Percentiles rank a stretch among this genome's conserved stretches.
These are phyloP conservation scores for Aspergillus avenaceus DNA, from an alignment of 495 filamentous ascomycete genomes.

Conservation along the genomic window DNA sequence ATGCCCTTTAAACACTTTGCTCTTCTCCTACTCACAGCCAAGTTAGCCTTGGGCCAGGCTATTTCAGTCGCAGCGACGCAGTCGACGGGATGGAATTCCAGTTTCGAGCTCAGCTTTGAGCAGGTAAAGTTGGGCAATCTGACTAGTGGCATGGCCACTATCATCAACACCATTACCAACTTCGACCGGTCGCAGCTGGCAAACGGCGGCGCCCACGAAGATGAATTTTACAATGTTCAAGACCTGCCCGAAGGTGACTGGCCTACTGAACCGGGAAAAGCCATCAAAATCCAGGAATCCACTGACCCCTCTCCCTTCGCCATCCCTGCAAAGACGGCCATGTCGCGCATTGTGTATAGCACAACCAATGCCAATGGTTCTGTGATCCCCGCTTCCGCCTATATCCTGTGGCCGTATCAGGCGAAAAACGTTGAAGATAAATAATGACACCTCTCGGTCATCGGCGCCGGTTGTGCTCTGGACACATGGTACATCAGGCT, in stretches of 20 bases:
- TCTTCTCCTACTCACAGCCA: background rate
- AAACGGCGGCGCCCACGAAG: slow-evolving; percentile 21
- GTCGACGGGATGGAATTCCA: slow-evolving; percentile 31
- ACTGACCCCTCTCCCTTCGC: slow-evolving; percentile 30
- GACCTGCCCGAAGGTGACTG: slow-evolving; percentile 10
- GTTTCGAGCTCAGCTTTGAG: slow-evolving; percentile 23
- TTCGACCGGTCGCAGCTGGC: slow-evolving; percentile 36
- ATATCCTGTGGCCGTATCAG: slow-evolving; percentile 49
- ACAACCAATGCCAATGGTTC: slow-evolving; percentile 42
- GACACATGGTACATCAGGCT: slow-evolving; percentile 51
- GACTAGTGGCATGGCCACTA: slow-evolving; percentile 7
- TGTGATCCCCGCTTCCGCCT: slow-evolving; percentile 45
- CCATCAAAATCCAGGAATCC: slow-evolving; percentile 31
- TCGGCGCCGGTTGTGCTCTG: slow-evolving; percentile 42
- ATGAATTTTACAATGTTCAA: slow-evolving; percentile 22
- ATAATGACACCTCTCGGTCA: slow-evolving; percentile 6
- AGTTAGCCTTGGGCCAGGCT: slow-evolving; percentile 3
- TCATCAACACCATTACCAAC: slow-evolving; percentile 26
- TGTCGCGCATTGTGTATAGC: slow-evolving; percentile 48
- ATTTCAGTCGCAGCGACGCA: slow-evolving; percentile 5
- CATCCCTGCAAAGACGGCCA: slow-evolving; percentile 32
- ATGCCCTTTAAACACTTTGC: background rate
- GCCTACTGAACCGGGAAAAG: slow-evolving; percentile 22
- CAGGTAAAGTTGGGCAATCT: slow-evolving; percentile 27
- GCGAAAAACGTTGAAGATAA: slow-evolving; percentile 9